Base-by-base conservation (phyloP, 192 early-diverging fungal genomes). In the Umbelopsis sp. region DNA sequence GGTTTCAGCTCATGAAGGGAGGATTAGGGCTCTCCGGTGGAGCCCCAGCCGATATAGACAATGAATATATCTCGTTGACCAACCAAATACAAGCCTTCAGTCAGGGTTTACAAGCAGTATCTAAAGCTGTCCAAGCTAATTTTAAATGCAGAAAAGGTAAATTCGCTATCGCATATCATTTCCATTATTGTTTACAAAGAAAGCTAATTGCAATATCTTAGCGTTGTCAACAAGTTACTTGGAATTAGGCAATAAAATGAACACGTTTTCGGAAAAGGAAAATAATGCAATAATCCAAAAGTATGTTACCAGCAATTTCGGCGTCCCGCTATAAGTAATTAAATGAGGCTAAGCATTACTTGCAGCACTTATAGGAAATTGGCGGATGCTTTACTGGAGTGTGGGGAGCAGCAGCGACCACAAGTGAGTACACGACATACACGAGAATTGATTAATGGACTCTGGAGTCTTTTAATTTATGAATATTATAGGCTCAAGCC, bases 61-160 rank as follows among this genome's bases (percentile, higher is more conserved):
- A 61, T 15, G 55, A 61, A 4, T 61, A n/a, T 35, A 33, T 33
- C 5, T 33, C 55, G 23, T 7, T 61, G 7, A 33, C 55, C 5
- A 61, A 18, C 55, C 55, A 61, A 25, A 61, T 33, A 61, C 55
- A 61, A 25, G 33, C 12, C 27, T 61, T 61, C 13, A 61, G 30
- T n/a, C 55, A 61, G 30, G 55, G 55, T 37, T 30, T 61, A 4
- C 55, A 61, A 61, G 30, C 55, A 18, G 55, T 30, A 0, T 35
- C 55, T 3, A 61, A 61, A 12, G 55, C 55, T 11, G 27, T 61
- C 25, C 30, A 61, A 27, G 55, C 55, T 7, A 61, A 35, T 10
- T 61, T 61, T 33, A 61, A 61, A 33, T 61, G 55, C 27, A 27
- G 55, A 30, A 61, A 61, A 61, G 55, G 55, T 61, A 35, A 37